Conservation (phyloP, 2,329 filamentous ascomycete genomes). For the Curvularia spicifera region DNA sequence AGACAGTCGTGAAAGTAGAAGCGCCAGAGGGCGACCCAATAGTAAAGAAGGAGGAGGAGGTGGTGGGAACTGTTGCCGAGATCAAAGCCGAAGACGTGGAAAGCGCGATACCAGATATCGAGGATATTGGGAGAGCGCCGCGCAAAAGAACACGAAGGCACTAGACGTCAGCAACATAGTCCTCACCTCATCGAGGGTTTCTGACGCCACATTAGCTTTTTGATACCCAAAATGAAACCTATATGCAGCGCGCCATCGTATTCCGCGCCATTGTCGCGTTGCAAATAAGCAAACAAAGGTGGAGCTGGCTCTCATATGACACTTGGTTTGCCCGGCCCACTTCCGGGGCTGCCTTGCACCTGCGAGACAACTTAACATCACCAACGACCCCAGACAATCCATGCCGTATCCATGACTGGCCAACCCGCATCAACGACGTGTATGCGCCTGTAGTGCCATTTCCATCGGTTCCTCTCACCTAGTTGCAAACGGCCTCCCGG, state of each 20-base stretch:
- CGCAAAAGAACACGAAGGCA: conserved; percentile 12
- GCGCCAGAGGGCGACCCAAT: conserved; percentile 41
- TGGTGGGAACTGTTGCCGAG: conserved; percentile 23
- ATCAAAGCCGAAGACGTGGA: conserved; percentile 40
- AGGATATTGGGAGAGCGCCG: conserved; percentile 40
- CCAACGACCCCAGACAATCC: neutral
- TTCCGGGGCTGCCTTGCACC: neutral
- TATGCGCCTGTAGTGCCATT: neutral
- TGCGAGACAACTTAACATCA: neutral
- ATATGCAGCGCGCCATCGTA: neutral
- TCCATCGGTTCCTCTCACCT: neutral
- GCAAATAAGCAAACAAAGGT: conserved; percentile 6
- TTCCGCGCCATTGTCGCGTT: conserved; percentile 4
- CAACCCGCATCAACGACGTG: neutral
- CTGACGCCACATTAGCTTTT: neutral
- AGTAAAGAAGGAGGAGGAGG: conserved; percentile 27
- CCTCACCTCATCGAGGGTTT: neutral
- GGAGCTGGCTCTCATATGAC: neutral
- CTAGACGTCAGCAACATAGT: neutral
- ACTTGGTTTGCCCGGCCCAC: conserved; percentile 1
- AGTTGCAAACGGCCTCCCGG: neutral
- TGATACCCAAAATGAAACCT: neutral
- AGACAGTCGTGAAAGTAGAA: conserved; percentile 46
- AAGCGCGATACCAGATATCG: conserved; percentile 37
- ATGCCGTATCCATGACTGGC: neutral